Percentiles rank a stretch among this genome's conserved stretches.
phyloP scores from a whole-genome alignment of 2,329 filamentous ascomycete genomes.

The Colletotrichum musae region DNA sequence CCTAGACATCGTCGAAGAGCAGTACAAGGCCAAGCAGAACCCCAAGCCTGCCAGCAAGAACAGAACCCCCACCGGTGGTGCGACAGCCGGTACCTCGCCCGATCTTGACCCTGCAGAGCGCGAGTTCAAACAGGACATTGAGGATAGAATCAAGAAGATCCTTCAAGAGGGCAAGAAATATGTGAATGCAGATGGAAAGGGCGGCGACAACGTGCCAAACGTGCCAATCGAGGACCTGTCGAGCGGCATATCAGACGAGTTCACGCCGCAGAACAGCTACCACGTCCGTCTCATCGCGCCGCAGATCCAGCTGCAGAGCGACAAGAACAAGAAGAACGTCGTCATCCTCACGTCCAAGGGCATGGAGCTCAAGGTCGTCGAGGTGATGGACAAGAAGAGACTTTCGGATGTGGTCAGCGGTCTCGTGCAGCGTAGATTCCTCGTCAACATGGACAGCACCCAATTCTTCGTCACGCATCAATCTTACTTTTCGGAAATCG shows the following conservation, averaged over 20 bases:
- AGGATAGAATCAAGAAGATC: slow-evolving; percentile 89
- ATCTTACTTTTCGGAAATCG: slow-evolving; percentile 87
- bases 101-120: slow-evolving; percentile 64
- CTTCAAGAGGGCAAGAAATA: slow-evolving; percentile 88
- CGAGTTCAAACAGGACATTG: slow-evolving; percentile 75
- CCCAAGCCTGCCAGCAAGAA: slow-evolving; percentile 46
- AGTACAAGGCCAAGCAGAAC: slow-evolving; percentile 77
- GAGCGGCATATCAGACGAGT: slow-evolving; percentile 87
- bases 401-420: slow-evolving; percentile 94
- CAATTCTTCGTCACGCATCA: slow-evolving; percentile 98
- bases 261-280: slow-evolving; percentile 92
- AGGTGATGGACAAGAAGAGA: slow-evolving; percentile 95
- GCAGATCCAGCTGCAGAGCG: slow-evolving; percentile 97
- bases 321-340: slow-evolving; percentile 98
- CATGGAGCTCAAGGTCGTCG: slow-evolving; percentile 97
- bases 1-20: slow-evolving; percentile 95
- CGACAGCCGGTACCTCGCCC: slow-evolving; percentile 47
- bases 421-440: slow-evolving; percentile 93
- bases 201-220: slow-evolving; percentile 48
- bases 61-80: slow-evolving; percentile 44
- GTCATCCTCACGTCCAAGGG: slow-evolving; percentile 96
- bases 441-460: slow-evolving; percentile 95
- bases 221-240: slow-evolving; percentile 73
- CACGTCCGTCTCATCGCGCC: slow-evolving; percentile 95
- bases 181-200: slow-evolving; percentile 77